Evolutionary conservation across 2,329 filamentous ascomycete species (phyloP).

Genomic region (Fusarium piperis): DNA sequence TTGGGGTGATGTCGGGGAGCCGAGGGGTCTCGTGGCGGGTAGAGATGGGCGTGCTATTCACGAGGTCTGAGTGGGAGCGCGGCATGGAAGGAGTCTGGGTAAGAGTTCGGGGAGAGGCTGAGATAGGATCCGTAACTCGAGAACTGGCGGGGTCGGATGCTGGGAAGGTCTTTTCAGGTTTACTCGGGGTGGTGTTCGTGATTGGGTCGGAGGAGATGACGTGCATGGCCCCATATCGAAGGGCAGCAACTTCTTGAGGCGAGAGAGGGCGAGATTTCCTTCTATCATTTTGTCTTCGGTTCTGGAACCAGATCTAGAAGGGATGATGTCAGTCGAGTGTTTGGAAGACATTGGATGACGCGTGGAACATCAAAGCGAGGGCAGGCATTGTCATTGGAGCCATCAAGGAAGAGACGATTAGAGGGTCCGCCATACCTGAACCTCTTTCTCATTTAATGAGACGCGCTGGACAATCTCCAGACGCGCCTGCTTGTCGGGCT

Average conservation of each 20-base stretch:
- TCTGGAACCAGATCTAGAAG: conserved; percentile 96
- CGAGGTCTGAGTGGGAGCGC: conserved; percentile 38
- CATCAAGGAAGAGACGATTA: neutral
- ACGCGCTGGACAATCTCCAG: conserved; percentile 86
- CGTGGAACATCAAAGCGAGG: conserved; percentile 4
- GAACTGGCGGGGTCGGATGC: conserved; percentile 42
- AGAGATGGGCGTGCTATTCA: conserved; percentile 41
- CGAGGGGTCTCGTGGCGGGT: conserved; percentile 30
- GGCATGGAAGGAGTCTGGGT: conserved; percentile 41
- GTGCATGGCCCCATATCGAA: conserved; percentile 65
- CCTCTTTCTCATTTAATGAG: conserved; percentile 92
- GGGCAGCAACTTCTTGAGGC: conserved; percentile 76
- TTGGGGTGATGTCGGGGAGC: conserved; percentile 38
- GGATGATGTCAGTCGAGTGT: conserved; percentile 24
- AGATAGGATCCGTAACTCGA: conserved; percentile 36
- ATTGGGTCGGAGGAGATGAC: conserved; percentile 59
- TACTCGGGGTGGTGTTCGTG: conserved; percentile 40
- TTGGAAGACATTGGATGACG: conserved; percentile 24
- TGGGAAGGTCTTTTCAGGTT: conserved; percentile 41
- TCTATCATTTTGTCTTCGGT: conserved; percentile 90
- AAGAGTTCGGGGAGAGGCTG: conserved; percentile 38
- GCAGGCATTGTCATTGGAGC: neutral
- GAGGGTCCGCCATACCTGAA: conserved; percentile 74
- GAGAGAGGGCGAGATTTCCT: conserved; percentile 87
- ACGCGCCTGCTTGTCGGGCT: conserved; percentile 90